These are phyloP conservation scores for Penicillium paradoxum DNA, from an alignment of 495 filamentous ascomycete species.

Conservation along the genomic window DNA sequence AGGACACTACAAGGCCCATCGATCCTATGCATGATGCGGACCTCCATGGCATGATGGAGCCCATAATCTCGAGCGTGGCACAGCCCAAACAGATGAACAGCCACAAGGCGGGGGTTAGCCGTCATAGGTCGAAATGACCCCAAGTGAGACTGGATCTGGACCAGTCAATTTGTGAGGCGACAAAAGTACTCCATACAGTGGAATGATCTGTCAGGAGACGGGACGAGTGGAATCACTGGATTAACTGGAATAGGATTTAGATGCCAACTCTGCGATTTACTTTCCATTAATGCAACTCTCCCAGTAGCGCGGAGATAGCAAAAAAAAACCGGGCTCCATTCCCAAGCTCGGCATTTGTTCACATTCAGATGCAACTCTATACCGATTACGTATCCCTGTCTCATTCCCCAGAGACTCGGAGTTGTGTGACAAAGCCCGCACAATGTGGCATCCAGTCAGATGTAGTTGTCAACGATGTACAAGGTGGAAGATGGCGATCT, in stretches of 20 bases:
- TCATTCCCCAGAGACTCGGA: background rate
- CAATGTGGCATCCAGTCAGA: background rate
- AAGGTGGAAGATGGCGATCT: background rate
- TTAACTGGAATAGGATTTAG: too few relatives aligned
- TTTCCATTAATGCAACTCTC: background rate
- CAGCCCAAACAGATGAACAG: slow-evolving; percentile 18
- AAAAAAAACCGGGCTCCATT: background rate
- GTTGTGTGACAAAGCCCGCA: background rate
- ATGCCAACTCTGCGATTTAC: too few relatives aligned
- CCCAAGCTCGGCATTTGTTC: background rate
- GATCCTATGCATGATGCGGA: slow-evolving; percentile 1
- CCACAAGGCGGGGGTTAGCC: slow-evolving; percentile 23
- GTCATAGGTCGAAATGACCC: background rate
- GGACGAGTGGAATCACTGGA: background rate
- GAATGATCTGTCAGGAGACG: slow-evolving; percentile 6
- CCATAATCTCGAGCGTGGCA: slow-evolving; percentile 17
- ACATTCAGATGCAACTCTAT: slow-evolving; percentile 1
- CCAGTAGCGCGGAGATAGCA: background rate
- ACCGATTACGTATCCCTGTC: background rate
- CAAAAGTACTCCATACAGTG: slow-evolving; percentile 8
- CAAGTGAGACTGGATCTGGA: slow-evolving; percentile 13
- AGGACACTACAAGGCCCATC: slow-evolving; percentile 9
- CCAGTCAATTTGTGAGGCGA: slow-evolving; percentile 14
- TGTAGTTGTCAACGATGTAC: too few relatives aligned
- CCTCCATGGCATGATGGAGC: slow-evolving; percentile 3